Percentiles rank a stretch among this genome's conserved stretches.
phyloP scores from a whole-genome alignment of 805 yeast genomes.

The Wickerhamomyces subpelliculosus region DNA sequence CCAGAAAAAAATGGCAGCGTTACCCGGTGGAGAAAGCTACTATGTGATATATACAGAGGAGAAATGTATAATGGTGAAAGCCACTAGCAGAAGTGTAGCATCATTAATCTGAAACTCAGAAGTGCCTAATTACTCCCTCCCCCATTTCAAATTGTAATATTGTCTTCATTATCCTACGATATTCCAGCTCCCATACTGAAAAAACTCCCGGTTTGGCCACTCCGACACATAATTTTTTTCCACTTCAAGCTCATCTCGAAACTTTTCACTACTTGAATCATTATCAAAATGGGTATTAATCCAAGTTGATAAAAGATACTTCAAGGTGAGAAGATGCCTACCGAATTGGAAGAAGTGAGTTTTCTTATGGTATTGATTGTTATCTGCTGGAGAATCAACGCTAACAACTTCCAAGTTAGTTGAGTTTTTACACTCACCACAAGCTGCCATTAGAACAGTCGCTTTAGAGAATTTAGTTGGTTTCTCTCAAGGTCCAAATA shows the following conservation, averaged over 20 bases:
- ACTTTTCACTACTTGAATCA: too few species aligned
- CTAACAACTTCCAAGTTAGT: conserved; percentile 40
- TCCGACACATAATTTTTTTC: too few species aligned
- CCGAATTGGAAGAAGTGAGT: conserved; percentile 44
- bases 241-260: not conserved
- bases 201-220: not conserved
- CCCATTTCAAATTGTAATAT: too few species aligned
- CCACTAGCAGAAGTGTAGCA: too few species aligned
- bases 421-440: conserved; percentile 73
- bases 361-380: too few species aligned
- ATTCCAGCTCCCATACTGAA: not conserved
- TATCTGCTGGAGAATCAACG: not conserved
- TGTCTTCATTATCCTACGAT: too few species aligned
- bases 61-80: too few species aligned
- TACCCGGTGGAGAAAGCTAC: too few species aligned
- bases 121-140: too few species aligned
- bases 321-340: conserved; percentile 30
- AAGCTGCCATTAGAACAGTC: conserved; percentile 70
- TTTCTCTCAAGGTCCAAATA: conserved; percentile 65
- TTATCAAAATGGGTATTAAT: not conserved
- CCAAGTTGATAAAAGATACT: not conserved
- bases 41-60: too few species aligned
- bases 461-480: conserved; percentile 84
- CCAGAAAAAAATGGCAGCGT: too few species aligned
- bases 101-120: too few species aligned